Conservation (phyloP, 805 yeast genomes). For the Zygosaccharomyces rouxii region DNA sequence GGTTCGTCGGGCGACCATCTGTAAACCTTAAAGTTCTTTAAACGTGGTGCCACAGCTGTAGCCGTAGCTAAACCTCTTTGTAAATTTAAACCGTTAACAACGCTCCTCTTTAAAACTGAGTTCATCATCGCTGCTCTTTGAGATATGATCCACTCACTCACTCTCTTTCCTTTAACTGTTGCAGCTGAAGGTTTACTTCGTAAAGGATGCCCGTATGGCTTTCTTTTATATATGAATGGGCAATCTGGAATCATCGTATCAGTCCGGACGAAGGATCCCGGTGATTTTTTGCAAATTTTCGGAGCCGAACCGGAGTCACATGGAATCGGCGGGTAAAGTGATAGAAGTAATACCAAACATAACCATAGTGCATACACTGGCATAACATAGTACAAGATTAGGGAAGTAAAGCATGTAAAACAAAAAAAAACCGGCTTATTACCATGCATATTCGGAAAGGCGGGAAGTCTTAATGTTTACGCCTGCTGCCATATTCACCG, state of each 20-base stretch:
- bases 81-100: constrained; percentile 10
- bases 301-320: constrained; percentile 7
- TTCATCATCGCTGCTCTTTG: background rate
- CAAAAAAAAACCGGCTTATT: too few relatives aligned
- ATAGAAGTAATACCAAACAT: background rate
- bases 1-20: constrained; percentile 99
- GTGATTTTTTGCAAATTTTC: constrained; percentile 4
- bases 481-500: too few relatives aligned
- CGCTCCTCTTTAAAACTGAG: constrained; percentile 7
- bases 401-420: too few relatives aligned
- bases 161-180: background rate
- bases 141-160: background rate
- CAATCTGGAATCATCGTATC: background rate
- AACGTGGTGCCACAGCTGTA: constrained; percentile 50
- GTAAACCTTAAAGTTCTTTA: constrained; percentile 87
- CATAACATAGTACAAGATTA: too few relatives aligned
- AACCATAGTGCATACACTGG: too few relatives aligned
- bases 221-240: background rate
- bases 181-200: background rate
- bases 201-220: background rate
- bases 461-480: too few relatives aligned
- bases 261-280: background rate
- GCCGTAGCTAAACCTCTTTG: constrained; percentile 29
- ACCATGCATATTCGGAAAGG: too few relatives aligned
- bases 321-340: background rate